Evolutionary conservation across 805 yeast species (phyloP), one percentile per base, ranked within the genome.

Genomic region (Kluyveromyces siamensis): DNA sequence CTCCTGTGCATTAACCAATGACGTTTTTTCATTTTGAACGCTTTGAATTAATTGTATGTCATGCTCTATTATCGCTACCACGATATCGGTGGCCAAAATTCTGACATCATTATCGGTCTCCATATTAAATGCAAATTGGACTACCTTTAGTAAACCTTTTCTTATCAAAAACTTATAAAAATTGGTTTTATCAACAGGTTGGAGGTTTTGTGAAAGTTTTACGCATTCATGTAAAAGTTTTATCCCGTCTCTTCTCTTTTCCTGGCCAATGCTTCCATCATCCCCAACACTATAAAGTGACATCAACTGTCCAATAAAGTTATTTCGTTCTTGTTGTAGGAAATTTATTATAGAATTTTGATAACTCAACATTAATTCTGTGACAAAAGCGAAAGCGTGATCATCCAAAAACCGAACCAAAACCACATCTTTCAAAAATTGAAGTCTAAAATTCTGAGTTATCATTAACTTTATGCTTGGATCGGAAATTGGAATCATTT

Each of bases 351-450:
- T 58, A 48, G 66, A 62, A 2, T 62, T 57, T 50, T 65, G 65
- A 8, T 62, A 54, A 51, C 62, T 67, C 39, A 61, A 48, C 8
- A 65, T 59, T 16, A 63, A 58, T 36, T 65, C 79, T 16, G 83
- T 71, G 37, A 93, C 73, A 50, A 84, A 69, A 52, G 77, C 78
- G 59, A 82, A 80, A 5, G 89, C 77, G 41, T 82, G 78, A 61
- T 91, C 98, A 62, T 91, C 98, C 43, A 91, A 63, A 40, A 83
- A 69, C 46, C 96, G 72, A 3, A 93, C 90, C 27, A 91, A 67
- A 1, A 87, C 95, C 17, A 87, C 95, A 63, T 91, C 96, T 62
- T 85, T 85, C 44, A 93, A 69, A 62, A 86, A 87, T 59, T 84
- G 90, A 48, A 89, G 70, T 49, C 87, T 74, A 62, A 83, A 87